Evolutionary conservation across 2,329 filamentous ascomycete genomes (phyloP).

Genomic region (Xylariaceae sp.): DNA sequence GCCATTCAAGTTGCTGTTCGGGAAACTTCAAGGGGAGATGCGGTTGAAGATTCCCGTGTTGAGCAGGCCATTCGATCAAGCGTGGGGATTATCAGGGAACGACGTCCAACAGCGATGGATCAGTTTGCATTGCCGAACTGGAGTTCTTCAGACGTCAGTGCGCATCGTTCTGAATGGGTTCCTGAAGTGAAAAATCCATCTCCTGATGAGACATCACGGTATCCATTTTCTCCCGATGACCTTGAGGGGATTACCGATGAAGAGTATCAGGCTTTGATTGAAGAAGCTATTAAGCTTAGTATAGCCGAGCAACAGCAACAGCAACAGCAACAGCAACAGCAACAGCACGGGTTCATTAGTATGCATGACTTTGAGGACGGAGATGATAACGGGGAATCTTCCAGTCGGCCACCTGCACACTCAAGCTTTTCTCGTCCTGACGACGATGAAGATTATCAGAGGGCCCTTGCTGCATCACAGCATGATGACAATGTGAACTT

Average conservation of each 20-base stretch:
- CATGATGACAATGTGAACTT: conserved; percentile 11
- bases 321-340: conserved; percentile 21
- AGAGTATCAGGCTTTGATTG: conserved; percentile 52
- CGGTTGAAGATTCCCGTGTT: conserved; percentile 62
- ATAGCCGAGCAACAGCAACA: conserved; percentile 31
- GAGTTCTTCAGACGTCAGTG: conserved; percentile 9
- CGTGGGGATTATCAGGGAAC: conserved; percentile 48
- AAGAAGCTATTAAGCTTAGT: conserved; percentile 51
- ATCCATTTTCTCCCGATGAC: conserved; percentile 30
- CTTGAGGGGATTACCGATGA: conserved; percentile 47
- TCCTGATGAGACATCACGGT: conserved; percentile 8
- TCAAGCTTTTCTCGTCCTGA: conserved; percentile 24
- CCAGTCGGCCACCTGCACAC: conserved; percentile 17
- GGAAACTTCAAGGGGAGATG: conserved; percentile 64
- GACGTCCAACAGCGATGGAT: conserved; percentile 21
- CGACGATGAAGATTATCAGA: conserved; percentile 37
- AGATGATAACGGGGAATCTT: conserved; percentile 19
- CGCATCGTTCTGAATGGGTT: conserved; percentile 15
- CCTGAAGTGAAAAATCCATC: conserved; percentile 22
- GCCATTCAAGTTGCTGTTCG: conserved; percentile 65
- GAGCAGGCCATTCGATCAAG: conserved; percentile 71
- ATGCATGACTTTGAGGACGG: conserved; percentile 23
- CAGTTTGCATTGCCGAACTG: conserved; percentile 18
- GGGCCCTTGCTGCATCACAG: conserved; percentile 37
- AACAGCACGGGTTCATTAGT: conserved; percentile 20